Evolutionary conservation across 129 eudicot genomes (phyloP), one percentile per base, ranked within the genome.

Genomic region (Centella asiatica): DNA sequence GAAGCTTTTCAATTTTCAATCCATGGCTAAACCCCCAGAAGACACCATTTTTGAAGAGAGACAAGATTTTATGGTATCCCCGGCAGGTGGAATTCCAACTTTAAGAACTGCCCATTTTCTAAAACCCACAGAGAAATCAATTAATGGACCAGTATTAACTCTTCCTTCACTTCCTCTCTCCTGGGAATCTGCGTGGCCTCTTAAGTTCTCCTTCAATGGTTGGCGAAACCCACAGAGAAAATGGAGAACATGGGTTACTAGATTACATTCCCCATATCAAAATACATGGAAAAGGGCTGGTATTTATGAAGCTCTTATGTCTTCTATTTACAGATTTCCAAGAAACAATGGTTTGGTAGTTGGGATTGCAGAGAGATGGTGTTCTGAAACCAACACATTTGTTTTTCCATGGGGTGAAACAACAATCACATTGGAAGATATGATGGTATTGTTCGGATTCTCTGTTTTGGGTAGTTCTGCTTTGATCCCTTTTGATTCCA

Each of bases 351-450:
- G 53, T 5, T 6, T 71, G 54, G 36, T 76, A 2, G 20, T 66
- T 27, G 74, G 56, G 47, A 3, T 76, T 14, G 77, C 67, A 6
- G 66, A 65, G 50, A 71, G 42, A 36, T 76, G 77, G 77, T 59
- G 67, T 17, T 32, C 27, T 4, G 51, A 44, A 6, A 71, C 77
- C 5, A 76, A 67, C 17, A 65, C 77, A 0, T 67, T 72, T 29
- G 14, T 77, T 1, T 72, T 77, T 17, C 75, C 82, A 19, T 77
- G 82, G 81, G 81, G 77, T 1, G 77, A 71, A 48, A 61, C 73
- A 10, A 76, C 81, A 33, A 36, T 71, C 32, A 76, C 77, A 1
- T 24, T 76, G 27, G 81, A 76, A 49, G 81, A 76, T 53, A 48
- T 70, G 47, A 9, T 76, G 66, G 28, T 71, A 25, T 36, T 76